Evolutionary conservation across 2,329 filamentous ascomycete species (phyloP).

Genomic region (Fusarium staphyleae): DNA sequence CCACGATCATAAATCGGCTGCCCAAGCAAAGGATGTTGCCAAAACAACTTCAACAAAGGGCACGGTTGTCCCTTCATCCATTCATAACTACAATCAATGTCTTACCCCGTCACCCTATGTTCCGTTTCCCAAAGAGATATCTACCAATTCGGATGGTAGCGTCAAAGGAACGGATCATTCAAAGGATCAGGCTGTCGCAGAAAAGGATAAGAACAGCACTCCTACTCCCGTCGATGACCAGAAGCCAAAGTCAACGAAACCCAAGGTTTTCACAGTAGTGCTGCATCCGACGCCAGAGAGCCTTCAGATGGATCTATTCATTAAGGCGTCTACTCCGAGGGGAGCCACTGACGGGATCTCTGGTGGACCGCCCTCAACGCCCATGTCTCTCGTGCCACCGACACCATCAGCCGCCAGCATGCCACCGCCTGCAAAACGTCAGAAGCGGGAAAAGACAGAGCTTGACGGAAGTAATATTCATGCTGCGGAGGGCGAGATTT

Average conservation of each 20-base stretch:
- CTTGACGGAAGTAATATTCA: slow-evolving; percentile 77
- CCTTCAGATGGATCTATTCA: slow-evolving; percentile 75
- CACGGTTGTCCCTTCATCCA: slow-evolving; percentile 75
- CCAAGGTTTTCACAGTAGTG: slow-evolving; percentile 77
- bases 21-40: slow-evolving; percentile 66
- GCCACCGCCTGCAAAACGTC: slow-evolving; percentile 68
- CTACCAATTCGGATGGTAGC: slow-evolving; percentile 44
- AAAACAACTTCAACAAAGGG: slow-evolving; percentile 60
- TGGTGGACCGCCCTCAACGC: slow-evolving; percentile 72
- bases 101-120: slow-evolving; percentile 88
- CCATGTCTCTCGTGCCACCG: slow-evolving; percentile 64
- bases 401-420: slow-evolving; percentile 67
- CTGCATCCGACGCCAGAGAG: slow-evolving; percentile 84
- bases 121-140: slow-evolving; percentile 71
- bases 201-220: slow-evolving; percentile 65
- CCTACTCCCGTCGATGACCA: slow-evolving; percentile 59
- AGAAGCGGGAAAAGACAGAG: slow-evolving; percentile 76
- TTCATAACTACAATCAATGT: slow-evolving; percentile 91
- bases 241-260: slow-evolving; percentile 49
- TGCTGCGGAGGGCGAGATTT: slow-evolving; percentile 77
- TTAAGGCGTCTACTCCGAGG: slow-evolving; percentile 77
- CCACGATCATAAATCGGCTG: slow-evolving; percentile 80
- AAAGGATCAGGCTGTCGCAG: slow-evolving; percentile 41
- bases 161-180: slow-evolving; percentile 49
- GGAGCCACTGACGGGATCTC: slow-evolving; percentile 49